Conservation (phyloP, 495 filamentous ascomycete species). For the Friedmanniomyces endolithicus region DNA sequence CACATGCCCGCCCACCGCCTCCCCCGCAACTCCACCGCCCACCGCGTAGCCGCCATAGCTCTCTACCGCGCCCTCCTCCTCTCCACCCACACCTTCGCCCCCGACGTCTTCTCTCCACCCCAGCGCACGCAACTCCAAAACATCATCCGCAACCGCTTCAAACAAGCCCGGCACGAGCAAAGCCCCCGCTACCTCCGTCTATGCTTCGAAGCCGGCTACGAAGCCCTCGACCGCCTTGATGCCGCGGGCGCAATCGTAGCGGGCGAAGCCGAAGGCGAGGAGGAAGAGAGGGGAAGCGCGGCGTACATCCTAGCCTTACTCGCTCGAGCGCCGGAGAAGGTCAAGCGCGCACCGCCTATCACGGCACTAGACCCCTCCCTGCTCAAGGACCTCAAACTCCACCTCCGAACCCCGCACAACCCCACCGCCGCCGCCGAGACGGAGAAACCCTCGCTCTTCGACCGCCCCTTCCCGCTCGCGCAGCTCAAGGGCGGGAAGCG, state of each 20-base stretch:
- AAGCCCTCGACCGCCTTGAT: constrained; percentile 29
- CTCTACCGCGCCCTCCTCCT: constrained; percentile 62
- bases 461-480: constrained; percentile 35
- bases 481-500: constrained; percentile 35
- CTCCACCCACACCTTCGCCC: constrained; percentile 40
- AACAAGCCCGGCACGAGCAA: constrained; percentile 41
- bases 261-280: too few species aligned
- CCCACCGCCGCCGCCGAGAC: not conserved
- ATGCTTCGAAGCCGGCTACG: constrained; percentile 46
- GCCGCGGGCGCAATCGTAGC: constrained; percentile 20
- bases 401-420: too few species aligned
- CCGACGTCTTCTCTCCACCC: constrained; percentile 13
- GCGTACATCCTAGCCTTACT: constrained; percentile 17
- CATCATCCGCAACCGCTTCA: constrained; percentile 45
- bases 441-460: constrained; percentile 26
- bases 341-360: constrained; percentile 9
- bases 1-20: constrained; percentile 11
- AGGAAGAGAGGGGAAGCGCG: constrained; percentile 13
- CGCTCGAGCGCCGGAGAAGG: constrained; percentile 11
- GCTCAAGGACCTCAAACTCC: not conserved
- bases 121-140: constrained; percentile 33
- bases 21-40: constrained; percentile 11
- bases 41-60: constrained; percentile 36
- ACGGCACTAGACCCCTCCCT: not conserved
- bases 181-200: constrained; percentile 25